Base-by-base conservation (phyloP, 768 basidiomycete genomes). In the Boletus rex-veris region DNA sequence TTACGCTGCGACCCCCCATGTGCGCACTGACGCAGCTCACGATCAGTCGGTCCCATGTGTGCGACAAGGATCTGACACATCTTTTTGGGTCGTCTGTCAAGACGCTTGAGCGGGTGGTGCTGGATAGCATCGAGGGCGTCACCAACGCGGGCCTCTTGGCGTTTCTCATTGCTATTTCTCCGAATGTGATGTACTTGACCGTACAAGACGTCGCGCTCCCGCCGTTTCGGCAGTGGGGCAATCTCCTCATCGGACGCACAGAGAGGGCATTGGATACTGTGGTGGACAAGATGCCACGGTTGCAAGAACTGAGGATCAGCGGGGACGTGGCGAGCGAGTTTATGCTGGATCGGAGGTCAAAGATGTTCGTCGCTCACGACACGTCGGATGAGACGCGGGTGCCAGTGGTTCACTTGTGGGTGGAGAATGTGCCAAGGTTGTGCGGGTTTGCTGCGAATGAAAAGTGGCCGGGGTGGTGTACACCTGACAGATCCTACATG, bases 321-420 rank as follows among this genome's bases (percentile, higher is more conserved):
- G 64, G 64, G 5, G 64, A 65, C 38, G 58, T 63, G 9, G 64
- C 64, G 40, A 65, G 58, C 31, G 64, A 64, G 42, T 55, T 63
- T 10, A 65, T 65, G 64, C 36, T 65, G 5, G 61, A 58, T 45
- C 52, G 64, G 11, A 46, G 61, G 48, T 55, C 61, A 10, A 65
- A 48, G 50, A 52, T 48, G 50, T 65, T 66, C 21, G 21, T 57
- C 15, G 60, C 47, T 7, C 18, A 18, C 3, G 28, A 37, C 1
- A 8, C n/a, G 3, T 35, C 24, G 14, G 51, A 45, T 16, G 49
- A 24, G 43, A 48, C 21, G 6, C 51, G 33, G 38, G 31, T 63
- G 21, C 50, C 55, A 0, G 58, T 64, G 3, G 60, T 64, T 14
- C 48, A 24, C 5, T 38, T 64, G 50, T 65, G 60, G 63, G 16